Conservation (phyloP, 768 basidiomycete genomes). For the Leucosporidium scottii region DNA sequence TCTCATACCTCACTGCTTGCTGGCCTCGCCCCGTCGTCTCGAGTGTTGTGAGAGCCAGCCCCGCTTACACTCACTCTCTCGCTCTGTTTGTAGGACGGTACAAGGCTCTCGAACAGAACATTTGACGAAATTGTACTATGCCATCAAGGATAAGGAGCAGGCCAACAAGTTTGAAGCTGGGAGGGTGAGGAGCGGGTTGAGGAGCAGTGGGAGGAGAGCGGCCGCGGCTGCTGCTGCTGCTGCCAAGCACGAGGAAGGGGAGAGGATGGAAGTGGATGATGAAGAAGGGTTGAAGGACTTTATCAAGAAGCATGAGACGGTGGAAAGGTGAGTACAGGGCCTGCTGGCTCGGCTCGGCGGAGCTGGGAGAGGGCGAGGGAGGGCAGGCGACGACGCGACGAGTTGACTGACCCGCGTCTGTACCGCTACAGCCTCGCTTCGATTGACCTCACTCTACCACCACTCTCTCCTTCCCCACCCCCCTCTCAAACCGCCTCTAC, state of each 20-base stretch:
- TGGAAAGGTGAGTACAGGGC: slow-evolving; percentile 3
- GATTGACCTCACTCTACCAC: slow-evolving; percentile 12
- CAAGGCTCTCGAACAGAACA: slow-evolving; percentile 1
- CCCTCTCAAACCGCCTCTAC: background rate
- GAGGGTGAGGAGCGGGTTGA: background rate
- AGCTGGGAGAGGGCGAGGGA: fast-evolving
- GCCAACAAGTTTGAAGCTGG: slow-evolving; percentile 19
- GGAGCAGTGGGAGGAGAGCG: background rate
- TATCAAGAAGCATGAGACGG: background rate
- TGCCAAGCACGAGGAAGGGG: too few relatives aligned
- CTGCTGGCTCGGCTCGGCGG: background rate
- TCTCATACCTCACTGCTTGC: background rate
- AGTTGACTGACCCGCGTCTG: background rate
- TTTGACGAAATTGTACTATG: slow-evolving; percentile 16
- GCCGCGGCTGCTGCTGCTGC: too few relatives aligned
- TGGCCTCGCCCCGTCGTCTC: background rate
- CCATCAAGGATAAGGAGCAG: slow-evolving; percentile 16
- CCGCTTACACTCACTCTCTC: background rate
- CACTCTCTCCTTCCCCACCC: background rate
- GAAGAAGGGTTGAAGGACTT: slow-evolving; percentile 10
- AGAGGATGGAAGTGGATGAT: background rate
- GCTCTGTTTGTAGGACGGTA: too few relatives aligned
- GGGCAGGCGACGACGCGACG: background rate
- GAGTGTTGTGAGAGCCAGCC: background rate
- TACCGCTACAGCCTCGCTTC: slow-evolving; percentile 4